phyloP scores from a whole-genome alignment of 306 rosid genomes.

The Fragaria ananassa region DNA sequence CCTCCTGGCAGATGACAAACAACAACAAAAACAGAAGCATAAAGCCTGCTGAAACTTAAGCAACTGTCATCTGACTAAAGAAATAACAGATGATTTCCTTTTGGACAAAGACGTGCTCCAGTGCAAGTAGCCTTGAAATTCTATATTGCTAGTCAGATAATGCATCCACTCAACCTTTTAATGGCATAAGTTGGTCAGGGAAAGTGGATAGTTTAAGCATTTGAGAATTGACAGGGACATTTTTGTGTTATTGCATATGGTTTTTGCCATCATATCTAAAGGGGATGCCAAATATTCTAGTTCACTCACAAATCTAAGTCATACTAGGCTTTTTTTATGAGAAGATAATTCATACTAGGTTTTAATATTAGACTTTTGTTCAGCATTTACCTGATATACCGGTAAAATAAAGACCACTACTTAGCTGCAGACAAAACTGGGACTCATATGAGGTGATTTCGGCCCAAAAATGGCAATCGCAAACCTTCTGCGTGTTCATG shows the following conservation, averaged over 20 bases:
- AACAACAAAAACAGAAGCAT: background rate
- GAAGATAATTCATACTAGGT: too few relatives aligned
- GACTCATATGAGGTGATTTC: background rate
- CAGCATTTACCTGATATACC: background rate
- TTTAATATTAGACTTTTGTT: background rate
- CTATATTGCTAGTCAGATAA: background rate
- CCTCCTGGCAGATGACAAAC: background rate
- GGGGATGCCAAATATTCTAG: background rate
- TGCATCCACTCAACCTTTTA: background rate
- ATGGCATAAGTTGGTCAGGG: background rate
- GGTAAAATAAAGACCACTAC: background rate
- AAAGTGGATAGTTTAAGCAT: background rate
- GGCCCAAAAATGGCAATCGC: background rate
- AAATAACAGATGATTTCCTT: background rate
- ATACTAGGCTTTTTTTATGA: background rate
- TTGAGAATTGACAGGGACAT: background rate
- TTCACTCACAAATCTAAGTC: conserved; percentile 2
- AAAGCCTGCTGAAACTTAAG: background rate
- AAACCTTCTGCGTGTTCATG: background rate
- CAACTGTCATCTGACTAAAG: background rate
- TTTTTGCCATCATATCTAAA: background rate
- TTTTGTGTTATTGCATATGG: background rate
- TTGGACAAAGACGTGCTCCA: too few relatives aligned
- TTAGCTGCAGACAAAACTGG: background rate
- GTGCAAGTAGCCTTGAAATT: background rate